Conservation (phyloP, 805 yeast genomes). For the Debaryomyces prosopidis region DNA sequence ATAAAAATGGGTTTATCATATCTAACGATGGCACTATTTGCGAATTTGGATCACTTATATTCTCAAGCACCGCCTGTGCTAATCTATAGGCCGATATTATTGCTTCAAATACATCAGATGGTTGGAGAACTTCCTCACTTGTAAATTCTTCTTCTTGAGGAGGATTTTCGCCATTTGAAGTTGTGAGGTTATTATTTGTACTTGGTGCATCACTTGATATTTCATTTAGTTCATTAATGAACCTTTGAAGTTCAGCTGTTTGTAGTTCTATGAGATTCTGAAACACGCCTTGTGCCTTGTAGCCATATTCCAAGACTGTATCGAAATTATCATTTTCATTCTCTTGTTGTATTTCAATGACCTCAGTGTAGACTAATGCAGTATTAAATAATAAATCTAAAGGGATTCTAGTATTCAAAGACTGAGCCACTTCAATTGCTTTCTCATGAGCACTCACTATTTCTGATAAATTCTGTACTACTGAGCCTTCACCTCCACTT, state of each 20-base stretch:
- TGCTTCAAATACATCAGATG: slow-evolving; percentile 37
- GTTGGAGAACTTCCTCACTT: slow-evolving; percentile 30
- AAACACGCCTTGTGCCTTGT: slow-evolving; percentile 20
- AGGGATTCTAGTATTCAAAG: slow-evolving; percentile 17
- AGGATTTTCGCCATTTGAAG: not conserved
- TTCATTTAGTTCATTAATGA: slow-evolving; percentile 21
- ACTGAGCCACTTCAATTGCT: slow-evolving; percentile 24
- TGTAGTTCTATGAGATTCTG: slow-evolving; percentile 27
- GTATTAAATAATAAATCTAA: slow-evolving; percentile 49
- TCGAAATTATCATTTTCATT: slow-evolving; percentile 12
- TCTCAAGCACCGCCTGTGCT: slow-evolving; percentile 32
- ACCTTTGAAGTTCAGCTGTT: slow-evolving; percentile 22
- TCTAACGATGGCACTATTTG: slow-evolving; percentile 11
- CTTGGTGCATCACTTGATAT: not conserved
- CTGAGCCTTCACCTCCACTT: slow-evolving; percentile 25
- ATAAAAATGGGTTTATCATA: slow-evolving; percentile 20
- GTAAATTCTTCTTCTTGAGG: slow-evolving; percentile 15
- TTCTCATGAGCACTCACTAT: slow-evolving; percentile 41
- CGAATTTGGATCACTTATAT: slow-evolving; percentile 8
- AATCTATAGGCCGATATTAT: slow-evolving; percentile 27
- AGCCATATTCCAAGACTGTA: slow-evolving; percentile 16
- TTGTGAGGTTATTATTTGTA: not conserved
- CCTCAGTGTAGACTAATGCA: slow-evolving; percentile 48
- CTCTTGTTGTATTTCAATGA: slow-evolving; percentile 38
- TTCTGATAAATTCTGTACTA: slow-evolving; percentile 37